These are phyloP conservation scores for Lentinula sp. DNA, from an alignment of 768 basidiomycete genomes.

Conservation along the genomic window DNA sequence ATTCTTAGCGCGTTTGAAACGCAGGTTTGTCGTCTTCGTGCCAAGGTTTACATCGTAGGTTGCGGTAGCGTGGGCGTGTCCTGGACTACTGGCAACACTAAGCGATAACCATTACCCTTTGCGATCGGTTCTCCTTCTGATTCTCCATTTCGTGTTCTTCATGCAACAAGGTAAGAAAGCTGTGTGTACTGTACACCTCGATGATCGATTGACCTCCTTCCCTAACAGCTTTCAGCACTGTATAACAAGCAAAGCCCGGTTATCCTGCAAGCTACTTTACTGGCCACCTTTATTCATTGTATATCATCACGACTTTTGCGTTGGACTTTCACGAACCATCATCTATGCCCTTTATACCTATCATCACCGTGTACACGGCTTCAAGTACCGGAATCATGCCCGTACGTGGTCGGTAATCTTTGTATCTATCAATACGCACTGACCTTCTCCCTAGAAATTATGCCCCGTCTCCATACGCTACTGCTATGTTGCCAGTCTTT, in stretches of 20 bases:
- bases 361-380: not conserved
- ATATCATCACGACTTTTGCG: not conserved
- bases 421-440: not conserved
- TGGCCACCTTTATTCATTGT: not conserved
- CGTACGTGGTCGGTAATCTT: not conserved
- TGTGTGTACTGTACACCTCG: not conserved
- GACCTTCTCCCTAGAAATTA: not conserved
- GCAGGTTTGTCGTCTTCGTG: conserved; percentile 75
- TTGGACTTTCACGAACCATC: not conserved
- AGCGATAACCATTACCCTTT: conserved; percentile 20
- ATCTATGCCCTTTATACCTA: not conserved
- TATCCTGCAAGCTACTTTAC: conserved; percentile 2
- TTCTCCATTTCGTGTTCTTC: not conserved
- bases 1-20: not conserved
- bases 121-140: too few relatives aligned
- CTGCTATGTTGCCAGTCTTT: not conserved
- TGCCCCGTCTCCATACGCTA: not conserved
- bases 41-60: conserved; percentile 65
- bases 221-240: not conserved
- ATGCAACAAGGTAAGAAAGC: not conserved
- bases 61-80: conserved; percentile 78
- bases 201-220: not conserved
- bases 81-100: conserved; percentile 55
- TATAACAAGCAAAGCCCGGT: not conserved
- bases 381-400: not conserved